These are phyloP conservation scores for Boletus patriciae DNA, from an alignment of 768 basidiomycete genomes.

Conservation along the genomic window DNA sequence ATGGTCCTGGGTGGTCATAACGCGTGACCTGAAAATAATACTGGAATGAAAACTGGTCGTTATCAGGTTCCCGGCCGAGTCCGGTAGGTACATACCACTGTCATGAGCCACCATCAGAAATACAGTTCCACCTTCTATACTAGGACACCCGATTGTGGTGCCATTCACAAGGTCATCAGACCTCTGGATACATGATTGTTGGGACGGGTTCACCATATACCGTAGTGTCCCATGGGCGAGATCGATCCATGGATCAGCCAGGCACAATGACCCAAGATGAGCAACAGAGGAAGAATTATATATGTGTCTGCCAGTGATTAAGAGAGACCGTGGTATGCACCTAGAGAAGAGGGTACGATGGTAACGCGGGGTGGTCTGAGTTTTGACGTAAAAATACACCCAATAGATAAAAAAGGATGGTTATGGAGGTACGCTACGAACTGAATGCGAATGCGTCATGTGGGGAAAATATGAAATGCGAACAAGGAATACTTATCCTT, in stretches of 20 bases:
- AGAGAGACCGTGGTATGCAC: slow-evolving; percentile 9
- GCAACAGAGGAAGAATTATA: neutral
- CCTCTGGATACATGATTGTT: neutral
- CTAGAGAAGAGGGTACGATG: slow-evolving; percentile 10
- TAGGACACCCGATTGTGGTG: too few relatives aligned
- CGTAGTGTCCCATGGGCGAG: neutral
- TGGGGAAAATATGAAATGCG: neutral
- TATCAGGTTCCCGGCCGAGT: neutral
- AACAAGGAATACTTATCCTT: slow-evolving; percentile 11
- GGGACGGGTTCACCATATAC: neutral
- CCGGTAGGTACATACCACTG: neutral
- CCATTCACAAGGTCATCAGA: neutral
- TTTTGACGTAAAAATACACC: slow-evolving; percentile 26
- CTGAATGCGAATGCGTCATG: slow-evolving; percentile 19
- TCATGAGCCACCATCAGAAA: slow-evolving; percentile 6
- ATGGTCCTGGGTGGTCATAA: neutral
- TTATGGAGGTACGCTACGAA: slow-evolving; percentile 14
- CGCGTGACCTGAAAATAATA: too few relatives aligned
- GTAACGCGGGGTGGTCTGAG: slow-evolving; percentile 15
- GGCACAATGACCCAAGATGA: neutral
- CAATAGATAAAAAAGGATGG: neutral
- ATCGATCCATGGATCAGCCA: neutral
- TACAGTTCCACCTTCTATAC: neutral
- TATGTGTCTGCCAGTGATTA: slow-evolving; percentile 19
- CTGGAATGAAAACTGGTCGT: neutral